Base-by-base conservation (phyloP, 768 basidiomycete genomes). In the Trametes coccinea region DNA sequence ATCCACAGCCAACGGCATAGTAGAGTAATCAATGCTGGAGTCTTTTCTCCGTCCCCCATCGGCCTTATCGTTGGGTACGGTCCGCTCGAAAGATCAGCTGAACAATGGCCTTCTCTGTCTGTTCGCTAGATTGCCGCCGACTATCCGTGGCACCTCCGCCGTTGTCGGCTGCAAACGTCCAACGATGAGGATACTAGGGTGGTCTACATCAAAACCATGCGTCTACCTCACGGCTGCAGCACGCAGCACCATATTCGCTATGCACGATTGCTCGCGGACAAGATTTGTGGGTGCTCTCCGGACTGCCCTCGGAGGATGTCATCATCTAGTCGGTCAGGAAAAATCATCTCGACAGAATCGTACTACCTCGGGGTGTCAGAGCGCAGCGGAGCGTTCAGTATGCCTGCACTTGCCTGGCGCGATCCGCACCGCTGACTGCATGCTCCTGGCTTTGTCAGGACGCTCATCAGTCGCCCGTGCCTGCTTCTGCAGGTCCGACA, bases 281-380 rank as follows among this genome's bases (percentile, higher is more conserved):
- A 22, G 22, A 37, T 37, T 11, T 37, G 34, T 37, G 34, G 34
- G 11, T 37, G 34, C 34, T 37, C 34, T 37, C 34, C 34, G 34
- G 34, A 37, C 34, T 37, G 34, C 34, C 34, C 34, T 37, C 34
- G 34, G 34, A 37, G 45, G 45, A 46, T 46, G 17, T 53, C 51
- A 40, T 29, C 59, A 53, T 60, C 53, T 31, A 3, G 46, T 30
- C 53, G 45, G 34, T 29, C n/a, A 22, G 53, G 44, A 17, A 40
- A 51, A 51, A 59, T 44, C 60, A 61, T 61, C 54, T 61, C 17
- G 33, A 50, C 60, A 49, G 52, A 30, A 22, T 54, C 62, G 52
- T 49, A 33, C 40, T 17, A 37, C 56, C 53, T 43, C 45, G 4
- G 6, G 13, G 9, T 17, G 33, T 3, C 27, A 46, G 10, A 27